phyloP scores from a whole-genome alignment of 2,329 filamentous ascomycete genomes.

The Septoria petroselini region DNA sequence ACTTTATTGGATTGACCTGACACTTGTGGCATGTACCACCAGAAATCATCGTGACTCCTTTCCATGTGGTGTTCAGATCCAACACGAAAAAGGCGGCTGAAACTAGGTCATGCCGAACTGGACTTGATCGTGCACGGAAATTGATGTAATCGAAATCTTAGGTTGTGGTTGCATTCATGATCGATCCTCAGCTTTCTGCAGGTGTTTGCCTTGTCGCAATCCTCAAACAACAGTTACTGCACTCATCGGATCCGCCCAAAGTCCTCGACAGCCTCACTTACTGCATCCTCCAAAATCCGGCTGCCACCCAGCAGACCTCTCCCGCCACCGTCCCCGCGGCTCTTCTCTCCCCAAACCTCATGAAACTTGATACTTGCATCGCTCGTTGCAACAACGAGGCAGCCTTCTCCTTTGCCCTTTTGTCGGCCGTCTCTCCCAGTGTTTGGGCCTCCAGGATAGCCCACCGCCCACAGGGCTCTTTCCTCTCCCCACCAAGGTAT shows the following conservation, averaged over 20 bases:
- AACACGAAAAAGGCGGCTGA: too few species aligned
- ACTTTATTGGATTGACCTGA: too few species aligned
- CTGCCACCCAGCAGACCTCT: slow-evolving; percentile 67
- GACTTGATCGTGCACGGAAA: too few species aligned
- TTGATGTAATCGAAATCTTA: too few species aligned
- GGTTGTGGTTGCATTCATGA: too few species aligned
- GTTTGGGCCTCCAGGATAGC: slow-evolving; percentile 67
- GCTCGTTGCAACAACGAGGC: slow-evolving; percentile 86
- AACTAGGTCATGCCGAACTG: too few species aligned
- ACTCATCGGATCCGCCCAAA: slow-evolving; percentile 3
- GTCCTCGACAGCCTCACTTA: slow-evolving; percentile 73
- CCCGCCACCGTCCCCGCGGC: slow-evolving; percentile 35
- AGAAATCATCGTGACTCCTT: too few species aligned
- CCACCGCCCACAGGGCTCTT: slow-evolving; percentile 80
- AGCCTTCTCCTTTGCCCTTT: slow-evolving; percentile 61
- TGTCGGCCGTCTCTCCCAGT: slow-evolving; percentile 13
- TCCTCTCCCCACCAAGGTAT: slow-evolving; percentile 80
- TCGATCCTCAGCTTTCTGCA: too few species aligned
- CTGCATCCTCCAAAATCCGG: slow-evolving; percentile 76
- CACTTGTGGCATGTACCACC: too few species aligned
- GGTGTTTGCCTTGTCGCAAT: too few species aligned
- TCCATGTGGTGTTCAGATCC: too few species aligned
- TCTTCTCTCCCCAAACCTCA: slow-evolving; percentile 70
- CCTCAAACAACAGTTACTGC: too few species aligned
- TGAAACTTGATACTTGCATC: slow-evolving; percentile 94